Conservation (phyloP, 306 rosid genomes). For the Cajanus cajan region DNA sequence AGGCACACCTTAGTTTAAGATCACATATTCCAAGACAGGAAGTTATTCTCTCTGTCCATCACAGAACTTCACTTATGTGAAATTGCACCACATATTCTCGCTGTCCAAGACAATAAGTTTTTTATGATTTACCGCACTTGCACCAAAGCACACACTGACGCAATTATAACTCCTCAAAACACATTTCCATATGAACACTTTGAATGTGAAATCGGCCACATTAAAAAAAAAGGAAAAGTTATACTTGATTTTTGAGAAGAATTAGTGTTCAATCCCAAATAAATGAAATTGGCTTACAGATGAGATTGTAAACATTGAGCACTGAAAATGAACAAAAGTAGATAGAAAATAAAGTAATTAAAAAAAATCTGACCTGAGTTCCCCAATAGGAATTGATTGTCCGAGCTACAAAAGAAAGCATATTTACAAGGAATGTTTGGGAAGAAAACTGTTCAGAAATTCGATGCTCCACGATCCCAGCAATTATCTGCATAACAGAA, state of each 20-base stretch:
- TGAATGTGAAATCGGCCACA: neutral
- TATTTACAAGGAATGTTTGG: conserved; percentile 70
- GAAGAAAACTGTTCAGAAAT: conserved; percentile 71
- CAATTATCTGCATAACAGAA: conserved; percentile 69
- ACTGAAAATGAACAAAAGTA: conserved; percentile 21
- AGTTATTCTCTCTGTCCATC: neutral
- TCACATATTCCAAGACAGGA: neutral
- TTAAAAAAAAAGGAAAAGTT: neutral
- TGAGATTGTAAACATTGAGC: conserved; percentile 10
- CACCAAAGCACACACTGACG: neutral
- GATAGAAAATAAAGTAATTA: conserved; percentile 4
- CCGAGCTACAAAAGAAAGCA: conserved; percentile 78
- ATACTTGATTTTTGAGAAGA: neutral
- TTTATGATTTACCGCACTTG: neutral
- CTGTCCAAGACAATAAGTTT: no score
- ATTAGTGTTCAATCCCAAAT: neutral
- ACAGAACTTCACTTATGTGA: neutral
- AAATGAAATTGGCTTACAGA: neutral
- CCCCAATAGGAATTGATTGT: conserved; percentile 94
- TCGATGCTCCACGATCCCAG: conserved; percentile 92
- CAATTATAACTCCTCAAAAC: neutral
- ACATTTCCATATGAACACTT: conserved; percentile 1
- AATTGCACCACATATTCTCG: no score
- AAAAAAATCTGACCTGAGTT: conserved; percentile 67
- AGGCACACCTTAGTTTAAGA: neutral